These are phyloP conservation scores for Paramecium sonneborni DNA, from an alignment of 73 alveolate species.

Conservation along the genomic window DNA sequence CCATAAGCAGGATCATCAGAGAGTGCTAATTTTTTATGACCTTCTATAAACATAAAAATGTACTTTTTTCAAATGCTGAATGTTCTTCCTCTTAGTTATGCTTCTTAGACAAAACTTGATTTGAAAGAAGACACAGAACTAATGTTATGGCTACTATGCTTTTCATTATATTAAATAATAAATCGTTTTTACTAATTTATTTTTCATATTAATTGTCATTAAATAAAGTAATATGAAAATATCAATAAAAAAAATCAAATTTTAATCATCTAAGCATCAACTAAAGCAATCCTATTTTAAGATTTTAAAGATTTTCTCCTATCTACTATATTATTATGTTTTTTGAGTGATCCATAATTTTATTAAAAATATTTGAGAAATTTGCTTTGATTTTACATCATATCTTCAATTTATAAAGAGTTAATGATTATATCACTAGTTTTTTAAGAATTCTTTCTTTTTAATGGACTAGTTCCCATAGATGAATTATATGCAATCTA, in stretches of 20 bases:
- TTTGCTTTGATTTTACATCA: background rate
- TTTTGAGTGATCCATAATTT: background rate
- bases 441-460: background rate
- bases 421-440: background rate
- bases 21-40: conserved; percentile 2
- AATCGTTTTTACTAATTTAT: background rate
- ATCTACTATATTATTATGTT: background rate
- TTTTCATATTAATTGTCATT: background rate
- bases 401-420: background rate
- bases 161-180: conserved; percentile 15
- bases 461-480: background rate
- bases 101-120: conserved; percentile 3
- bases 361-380: background rate
- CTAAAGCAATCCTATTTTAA: background rate
- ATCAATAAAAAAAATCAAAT: background rate
- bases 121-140: conserved; percentile 26
- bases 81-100: conserved; percentile 41
- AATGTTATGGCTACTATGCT: conserved; percentile 8
- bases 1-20: conserved; percentile 47
- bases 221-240: background rate
- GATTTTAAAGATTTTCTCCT: background rate
- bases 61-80: conserved; percentile 49
- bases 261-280: background rate
- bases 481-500: background rate
- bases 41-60: background rate